phyloP scores from a whole-genome alignment of 768 basidiomycete genomes.

The Leccinum truebloodii region DNA sequence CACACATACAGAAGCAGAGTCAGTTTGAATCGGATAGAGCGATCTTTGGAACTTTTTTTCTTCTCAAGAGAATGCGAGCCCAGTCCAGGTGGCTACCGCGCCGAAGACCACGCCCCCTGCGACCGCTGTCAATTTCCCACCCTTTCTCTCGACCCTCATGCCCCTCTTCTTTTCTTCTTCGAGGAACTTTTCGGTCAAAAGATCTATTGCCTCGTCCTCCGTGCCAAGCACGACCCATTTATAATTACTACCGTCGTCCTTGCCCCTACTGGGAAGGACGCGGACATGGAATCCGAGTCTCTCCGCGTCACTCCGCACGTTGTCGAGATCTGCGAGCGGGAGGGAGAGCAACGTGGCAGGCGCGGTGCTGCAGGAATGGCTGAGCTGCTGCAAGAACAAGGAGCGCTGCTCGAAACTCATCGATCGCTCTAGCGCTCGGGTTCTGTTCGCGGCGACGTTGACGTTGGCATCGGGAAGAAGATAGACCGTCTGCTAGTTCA shows the following conservation, averaged over 20 bases:
- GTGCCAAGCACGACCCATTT: slow-evolving; percentile 56
- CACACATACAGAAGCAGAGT: too few relatives aligned
- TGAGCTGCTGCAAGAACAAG: slow-evolving; percentile 48
- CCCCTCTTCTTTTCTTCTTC: slow-evolving; percentile 33
- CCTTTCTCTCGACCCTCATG: slow-evolving; percentile 16
- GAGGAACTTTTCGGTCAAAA: slow-evolving; percentile 27
- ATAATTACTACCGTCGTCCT: slow-evolving; percentile 21
- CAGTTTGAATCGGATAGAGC: too few relatives aligned
- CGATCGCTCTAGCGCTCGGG: slow-evolving; percentile 41
- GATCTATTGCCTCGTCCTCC: slow-evolving; percentile 47
- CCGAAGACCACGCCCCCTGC: too few relatives aligned
- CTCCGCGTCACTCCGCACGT: slow-evolving; percentile 41
- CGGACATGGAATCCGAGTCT: slow-evolving; percentile 46
- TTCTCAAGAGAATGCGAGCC: too few relatives aligned
- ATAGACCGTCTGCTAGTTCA: slow-evolving; percentile 29
- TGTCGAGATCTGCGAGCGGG: slow-evolving; percentile 44
- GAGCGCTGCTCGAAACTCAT: slow-evolving; percentile 57
- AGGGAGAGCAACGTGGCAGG: slow-evolving; percentile 52
- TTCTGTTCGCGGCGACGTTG: slow-evolving; percentile 9
- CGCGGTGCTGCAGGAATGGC: slow-evolving; percentile 33
- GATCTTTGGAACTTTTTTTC: too few relatives aligned
- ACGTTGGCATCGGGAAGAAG: slow-evolving; percentile 19
- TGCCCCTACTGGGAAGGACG: slow-evolving; percentile 34
- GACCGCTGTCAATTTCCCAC: slow-evolving; percentile 41
- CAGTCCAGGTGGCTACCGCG: too few relatives aligned